Conservation (phyloP, 257 asterid species). For the Solanum ossicruentum region DNA sequence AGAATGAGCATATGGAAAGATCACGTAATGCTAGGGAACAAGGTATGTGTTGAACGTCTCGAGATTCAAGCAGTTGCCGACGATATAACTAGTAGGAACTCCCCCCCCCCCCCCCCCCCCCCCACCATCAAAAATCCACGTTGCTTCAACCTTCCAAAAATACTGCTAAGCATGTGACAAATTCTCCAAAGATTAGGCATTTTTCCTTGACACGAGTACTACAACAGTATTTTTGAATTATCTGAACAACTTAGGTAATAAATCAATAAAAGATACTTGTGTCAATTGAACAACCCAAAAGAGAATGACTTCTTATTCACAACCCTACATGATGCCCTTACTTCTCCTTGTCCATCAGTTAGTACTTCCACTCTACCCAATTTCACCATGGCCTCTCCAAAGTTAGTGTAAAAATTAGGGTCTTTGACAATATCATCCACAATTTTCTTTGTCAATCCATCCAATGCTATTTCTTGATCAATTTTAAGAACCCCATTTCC, state of each 20-base stretch:
- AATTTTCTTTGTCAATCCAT: constrained; percentile 14
- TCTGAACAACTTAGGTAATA: not conserved
- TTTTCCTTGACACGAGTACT: too few species aligned
- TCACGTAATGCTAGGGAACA: not conserved
- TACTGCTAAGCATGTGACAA: accelerated
- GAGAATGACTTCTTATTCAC: not conserved
- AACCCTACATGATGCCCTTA: constrained; percentile 16
- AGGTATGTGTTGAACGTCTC: not conserved
- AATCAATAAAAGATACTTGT: not conserved
- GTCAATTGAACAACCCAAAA: not conserved
- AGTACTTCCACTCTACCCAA: constrained; percentile 41
- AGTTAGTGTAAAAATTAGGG: constrained; percentile 15
- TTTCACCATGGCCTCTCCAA: constrained; percentile 50
- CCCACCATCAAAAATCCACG: not conserved
- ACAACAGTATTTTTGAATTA: not conserved
- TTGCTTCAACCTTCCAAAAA: not conserved
- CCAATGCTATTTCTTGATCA: constrained; percentile 44
- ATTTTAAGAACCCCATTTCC: constrained; percentile 39
- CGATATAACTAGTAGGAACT: too few species aligned
- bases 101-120: too few species aligned
- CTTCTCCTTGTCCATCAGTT: constrained; percentile 31
- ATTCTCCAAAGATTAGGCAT: not conserved
- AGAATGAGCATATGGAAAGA: not conserved
- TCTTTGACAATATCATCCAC: constrained; percentile 23
- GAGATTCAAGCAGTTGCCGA: too few species aligned